Base-by-base conservation (phyloP, 179 eudicot species). In the Silene coronaria region DNA sequence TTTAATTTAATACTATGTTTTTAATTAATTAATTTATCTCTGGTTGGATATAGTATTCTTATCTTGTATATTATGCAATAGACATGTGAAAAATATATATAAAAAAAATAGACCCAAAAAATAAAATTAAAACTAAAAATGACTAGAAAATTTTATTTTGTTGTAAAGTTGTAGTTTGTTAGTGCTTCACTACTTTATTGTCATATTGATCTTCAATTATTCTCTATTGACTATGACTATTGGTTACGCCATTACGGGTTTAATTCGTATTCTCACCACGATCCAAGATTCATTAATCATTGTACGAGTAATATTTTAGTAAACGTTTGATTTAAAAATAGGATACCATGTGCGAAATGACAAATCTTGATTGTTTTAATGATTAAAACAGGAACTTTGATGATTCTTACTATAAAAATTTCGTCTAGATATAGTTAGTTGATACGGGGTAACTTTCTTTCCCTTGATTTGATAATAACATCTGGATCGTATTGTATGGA, bases 401-500 rank as follows among this genome's bases (percentile, higher is more conserved):
- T n/a, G n/a, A n/a, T n/a, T n/a, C n/a, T n/a, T n/a, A n/a, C n/a
- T n/a, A n/a, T n/a, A n/a, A n/a, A n/a, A n/a, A n/a, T n/a, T n/a
- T n/a, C n/a, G n/a, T n/a, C n/a, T n/a, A n/a, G n/a, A n/a, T n/a
- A n/a, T n/a, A n/a, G n/a, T n/a, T n/a, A n/a, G n/a, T n/a, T n/a
- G n/a, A n/a, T n/a, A n/a, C n/a, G n/a, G n/a, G n/a, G n/a, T n/a
- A n/a, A 34, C 38, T 34, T 34, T 34, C 8, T 34, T 34, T 34
- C 38, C 38, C 38, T 34, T 36, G n/a, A n/a, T n/a, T 26, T 38
- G 34, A 24, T 58, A 26, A 27, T 70, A 48, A 78, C 66, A 19
- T 78, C 22, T 70, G 53, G 7, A 24, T 23, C 59, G 77, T 48
- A 16, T 61, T 28, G 21, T 62, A 76, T 63, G 62, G 53, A 9